These are phyloP conservation scores for Amesomyces nigricolor DNA, from an alignment of 2,329 filamentous ascomycete species.

Conservation along the genomic window DNA sequence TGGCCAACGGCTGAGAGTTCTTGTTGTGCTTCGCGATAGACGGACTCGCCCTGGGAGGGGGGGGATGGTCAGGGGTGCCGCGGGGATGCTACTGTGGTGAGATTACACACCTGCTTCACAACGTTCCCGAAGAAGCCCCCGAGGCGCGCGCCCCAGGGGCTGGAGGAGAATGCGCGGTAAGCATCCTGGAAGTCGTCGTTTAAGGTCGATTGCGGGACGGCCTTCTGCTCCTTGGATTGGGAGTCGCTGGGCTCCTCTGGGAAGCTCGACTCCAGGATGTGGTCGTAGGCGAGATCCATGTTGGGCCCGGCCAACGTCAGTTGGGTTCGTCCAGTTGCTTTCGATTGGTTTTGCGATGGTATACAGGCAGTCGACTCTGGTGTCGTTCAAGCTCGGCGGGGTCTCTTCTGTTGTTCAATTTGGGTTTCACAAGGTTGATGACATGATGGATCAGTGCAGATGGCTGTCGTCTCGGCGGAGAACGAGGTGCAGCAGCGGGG, in stretches of 20 bases:
- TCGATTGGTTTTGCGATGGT: background rate
- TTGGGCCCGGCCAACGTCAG: slow-evolving; percentile 11
- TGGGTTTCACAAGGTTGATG: slow-evolving; percentile 18
- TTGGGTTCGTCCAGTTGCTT: background rate
- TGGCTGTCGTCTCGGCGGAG: slow-evolving; percentile 4
- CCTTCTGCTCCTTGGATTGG: slow-evolving; percentile 37
- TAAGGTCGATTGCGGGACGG: slow-evolving; percentile 51
- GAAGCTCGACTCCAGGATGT: slow-evolving; percentile 80
- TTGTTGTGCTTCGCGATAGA: slow-evolving; percentile 79
- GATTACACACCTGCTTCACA: slow-evolving; percentile 71
- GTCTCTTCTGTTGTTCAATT: slow-evolving; percentile 7
- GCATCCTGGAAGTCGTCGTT: slow-evolving; percentile 91
- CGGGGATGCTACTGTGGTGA: background rate
- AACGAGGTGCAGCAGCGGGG: background rate
- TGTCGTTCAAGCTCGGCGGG: background rate
- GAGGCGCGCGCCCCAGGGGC: slow-evolving; percentile 83
- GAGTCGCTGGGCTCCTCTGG: slow-evolving; percentile 44
- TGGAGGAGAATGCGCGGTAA: slow-evolving; percentile 86
- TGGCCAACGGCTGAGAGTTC: slow-evolving; percentile 74
- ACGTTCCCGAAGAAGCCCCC: slow-evolving; percentile 86
- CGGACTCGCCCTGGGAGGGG: slow-evolving; percentile 60
- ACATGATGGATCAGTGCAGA: slow-evolving; percentile 13
- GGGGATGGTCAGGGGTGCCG: background rate
- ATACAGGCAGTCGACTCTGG: background rate
- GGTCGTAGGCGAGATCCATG: slow-evolving; percentile 98